A percentile compares a stretch with the other conserved stretches of the same genome.
Evolutionary conservation across 2,329 filamentous ascomycete species (phyloP).

Genomic region (Xylariaceae sp.): DNA sequence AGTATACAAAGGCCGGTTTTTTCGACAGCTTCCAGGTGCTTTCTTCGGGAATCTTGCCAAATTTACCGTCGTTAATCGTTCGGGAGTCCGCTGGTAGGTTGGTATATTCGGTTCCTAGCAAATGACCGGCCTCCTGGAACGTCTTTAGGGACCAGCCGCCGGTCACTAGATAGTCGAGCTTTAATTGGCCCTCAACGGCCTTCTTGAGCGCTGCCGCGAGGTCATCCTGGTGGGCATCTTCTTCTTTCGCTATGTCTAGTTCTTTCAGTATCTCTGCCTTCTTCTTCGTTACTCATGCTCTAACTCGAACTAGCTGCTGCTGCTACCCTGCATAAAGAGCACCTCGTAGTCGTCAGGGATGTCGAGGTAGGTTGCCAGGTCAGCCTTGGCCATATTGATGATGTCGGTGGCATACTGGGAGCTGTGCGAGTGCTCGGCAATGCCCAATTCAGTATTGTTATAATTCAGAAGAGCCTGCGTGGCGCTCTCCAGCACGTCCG

Average conservation of each 20-base stretch:
- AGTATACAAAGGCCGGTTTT: slow-evolving; percentile 78
- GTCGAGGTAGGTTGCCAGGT: slow-evolving; percentile 75
- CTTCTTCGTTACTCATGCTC: slow-evolving; percentile 78
- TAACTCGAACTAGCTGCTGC: slow-evolving; percentile 85
- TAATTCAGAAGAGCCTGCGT: slow-evolving; percentile 82
- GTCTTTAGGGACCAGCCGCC: slow-evolving; percentile 92
- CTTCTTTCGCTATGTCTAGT: slow-evolving; percentile 51
- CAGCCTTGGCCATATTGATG: slow-evolving; percentile 77
- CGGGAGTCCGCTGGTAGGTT: slow-evolving; percentile 77
- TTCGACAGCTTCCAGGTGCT: slow-evolving; percentile 76
- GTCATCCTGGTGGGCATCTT: slow-evolving; percentile 58
- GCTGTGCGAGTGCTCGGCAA: slow-evolving; percentile 91
- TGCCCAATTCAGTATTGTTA: slow-evolving; percentile 78
- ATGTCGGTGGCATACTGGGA: slow-evolving; percentile 79
- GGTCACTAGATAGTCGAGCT: slow-evolving; percentile 88
- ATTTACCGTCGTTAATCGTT: slow-evolving; percentile 76
- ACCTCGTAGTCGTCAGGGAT: slow-evolving; percentile 88
- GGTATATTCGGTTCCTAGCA: slow-evolving; percentile 79
- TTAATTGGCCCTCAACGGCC: slow-evolving; percentile 72
- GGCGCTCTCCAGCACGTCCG: slow-evolving; percentile 77
- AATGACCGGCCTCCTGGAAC: slow-evolving; percentile 77
- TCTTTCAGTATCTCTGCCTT: slow-evolving; percentile 64
- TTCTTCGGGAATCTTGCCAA: slow-evolving; percentile 81
- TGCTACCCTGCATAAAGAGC: slow-evolving; percentile 86
- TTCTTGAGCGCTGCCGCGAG: slow-evolving; percentile 65